Evolutionary conservation across 148 eudicot genomes (phyloP), one percentile per base, ranked within the genome.

Genomic region (Rhododendron griersonianum): DNA sequence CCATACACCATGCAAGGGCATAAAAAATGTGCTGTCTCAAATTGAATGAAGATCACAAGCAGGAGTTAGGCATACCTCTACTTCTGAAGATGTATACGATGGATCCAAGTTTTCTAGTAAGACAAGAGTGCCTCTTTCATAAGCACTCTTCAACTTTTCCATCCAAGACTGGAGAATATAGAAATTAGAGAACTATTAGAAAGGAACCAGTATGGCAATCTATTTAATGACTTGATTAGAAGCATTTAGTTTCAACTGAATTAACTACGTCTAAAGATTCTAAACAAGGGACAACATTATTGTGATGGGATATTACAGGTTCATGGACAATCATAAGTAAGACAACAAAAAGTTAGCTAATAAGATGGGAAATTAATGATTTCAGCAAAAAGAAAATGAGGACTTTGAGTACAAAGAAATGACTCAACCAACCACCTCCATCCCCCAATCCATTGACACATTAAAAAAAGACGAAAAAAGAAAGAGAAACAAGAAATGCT

Each of bases 81-180:
- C 89, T 61, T 94, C 93, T 84, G 88, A 88, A 75, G 96, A 92
- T 37, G 93, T 87, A 86, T 82, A 90, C 19, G 91, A 89, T 13
- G 93, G 92, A 81, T 92, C 92, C 85, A 94, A 59, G 86, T 92
- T 94, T 67, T 88, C 87, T 37, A 94, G 48, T 75, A 87, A 88
- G 50, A 94, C 88, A 47, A 94, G 93, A 44, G 89, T 87, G 63
- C 88, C 87, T 86, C 77, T 44, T 78, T 94, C 91, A 71, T 83
- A 78, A 88, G 93, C 94, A 25, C 37, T 85, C 85, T 80, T 85
- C 65, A 90, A 23, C 61, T 81, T 89, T 76, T 89, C 86, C 84
- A 86, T 88, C 94, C 92, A 94, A 79, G 93, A 89, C 96, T 92
- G 87, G 75, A 48, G 88, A 75, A 28, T 61, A 45, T 7, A 59